Conservation (phyloP, 1,284 basidiomycete species). For the Puccinia hordei region DNA sequence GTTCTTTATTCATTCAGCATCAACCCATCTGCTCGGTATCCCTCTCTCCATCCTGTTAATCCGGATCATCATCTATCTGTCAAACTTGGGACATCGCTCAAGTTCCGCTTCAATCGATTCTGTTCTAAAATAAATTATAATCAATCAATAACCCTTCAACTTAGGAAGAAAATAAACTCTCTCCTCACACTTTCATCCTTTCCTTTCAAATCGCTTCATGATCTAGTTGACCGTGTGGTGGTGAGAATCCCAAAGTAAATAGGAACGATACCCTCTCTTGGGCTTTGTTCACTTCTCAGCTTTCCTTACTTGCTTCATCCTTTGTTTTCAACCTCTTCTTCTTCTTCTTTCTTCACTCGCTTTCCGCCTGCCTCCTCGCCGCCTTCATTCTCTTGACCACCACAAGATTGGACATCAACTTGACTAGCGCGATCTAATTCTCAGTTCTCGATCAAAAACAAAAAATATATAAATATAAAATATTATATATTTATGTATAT, state of each 20-base stretch:
- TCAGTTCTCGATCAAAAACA: too few species aligned
- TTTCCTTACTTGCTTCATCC: too few species aligned
- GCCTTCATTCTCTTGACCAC: too few species aligned
- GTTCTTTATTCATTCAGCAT: conserved; percentile 10
- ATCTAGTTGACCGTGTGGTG: background rate
- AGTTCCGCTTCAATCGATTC: background rate
- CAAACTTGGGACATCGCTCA: background rate
- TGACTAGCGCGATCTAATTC: too few species aligned
- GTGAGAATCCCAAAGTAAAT: background rate
- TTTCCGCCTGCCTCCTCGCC: too few species aligned
- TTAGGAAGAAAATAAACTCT: too few species aligned
- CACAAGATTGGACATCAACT: too few species aligned
- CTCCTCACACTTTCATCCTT: background rate
- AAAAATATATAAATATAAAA: too few species aligned
- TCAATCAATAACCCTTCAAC: background rate
- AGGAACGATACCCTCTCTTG: background rate
- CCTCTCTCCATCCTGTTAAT: conserved; percentile 3
- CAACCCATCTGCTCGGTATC: conserved; percentile 1
- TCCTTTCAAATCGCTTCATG: background rate
- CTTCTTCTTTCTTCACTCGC: too few species aligned
- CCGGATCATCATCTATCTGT: background rate
- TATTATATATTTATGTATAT: too few species aligned
- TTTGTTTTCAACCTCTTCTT: too few species aligned
- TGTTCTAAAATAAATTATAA: background rate
- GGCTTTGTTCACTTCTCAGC: background rate